Evolutionary conservation across 805 yeast genomes (phyloP), one percentile per base, ranked within the genome.

Genomic region (Wickerhamomyces queroliae): DNA sequence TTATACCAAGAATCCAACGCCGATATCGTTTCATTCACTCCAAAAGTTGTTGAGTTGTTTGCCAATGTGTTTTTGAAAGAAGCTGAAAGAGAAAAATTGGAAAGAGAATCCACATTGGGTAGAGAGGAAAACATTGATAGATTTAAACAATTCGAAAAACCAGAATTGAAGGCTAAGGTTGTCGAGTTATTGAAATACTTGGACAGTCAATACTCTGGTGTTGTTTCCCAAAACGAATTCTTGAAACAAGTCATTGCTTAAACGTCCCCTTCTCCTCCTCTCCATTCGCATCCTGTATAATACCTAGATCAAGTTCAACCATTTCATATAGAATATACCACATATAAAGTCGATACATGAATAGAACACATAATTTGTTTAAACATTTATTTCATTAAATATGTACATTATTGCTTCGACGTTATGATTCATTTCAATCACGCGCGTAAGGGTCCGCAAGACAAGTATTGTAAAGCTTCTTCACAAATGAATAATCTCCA

Each of bases 121-220:
- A 82, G 93, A 70, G 95, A 85, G 61, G 88, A 82, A 61, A 78
- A 80, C 62, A 70, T 81, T 56, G 91, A 83, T 49, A 72, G 82
- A 59, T 68, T 78, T 61, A 83, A 78, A 62, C 96, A 86, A 64
- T 88, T 89, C 64, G 83, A 78, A 50, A 69, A 69, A 42, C 84
- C 74, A 15, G 90, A 80, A 45, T 69, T 80, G 53, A 82, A 75
- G 59, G 60, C 56, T 36, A 75, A 78, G 60, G 86, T 85, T 41
- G 62, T 84, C 46, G 82, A 75, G 43, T 73, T 89, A 57, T 73
- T 88, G 62, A 83, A 79, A 61, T 81, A 72, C 64, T 70, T 89
- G 55, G 85, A 87, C 58, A 64, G 70, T 41, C 75, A 76, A 47
- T 79, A 69, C 58, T 61, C 77, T 26, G 89, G 90, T 38, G 64